Conservation (phyloP, 2,329 filamentous ascomycete genomes). For the Corinectria fuckeliana region DNA sequence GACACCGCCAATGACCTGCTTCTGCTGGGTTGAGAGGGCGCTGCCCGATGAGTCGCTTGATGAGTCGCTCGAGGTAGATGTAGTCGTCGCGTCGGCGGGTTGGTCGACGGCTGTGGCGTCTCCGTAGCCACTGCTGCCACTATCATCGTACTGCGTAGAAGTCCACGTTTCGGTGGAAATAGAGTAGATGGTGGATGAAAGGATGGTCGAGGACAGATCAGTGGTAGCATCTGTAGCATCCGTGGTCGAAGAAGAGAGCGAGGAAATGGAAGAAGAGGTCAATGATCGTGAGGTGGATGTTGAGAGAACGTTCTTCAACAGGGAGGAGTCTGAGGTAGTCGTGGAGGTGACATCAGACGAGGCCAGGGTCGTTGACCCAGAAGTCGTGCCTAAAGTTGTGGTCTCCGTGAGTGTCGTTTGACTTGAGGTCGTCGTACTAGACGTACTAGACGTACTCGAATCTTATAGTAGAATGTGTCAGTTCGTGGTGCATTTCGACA, state of each 20-base stretch:
- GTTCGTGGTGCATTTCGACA: neutral
- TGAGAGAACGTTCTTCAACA: conserved; percentile 18
- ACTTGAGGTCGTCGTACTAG: conserved; percentile 26
- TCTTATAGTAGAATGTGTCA: neutral
- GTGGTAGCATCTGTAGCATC: conserved; percentile 12
- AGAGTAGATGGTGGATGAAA: conserved; percentile 34
- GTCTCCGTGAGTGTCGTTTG: conserved; percentile 25
- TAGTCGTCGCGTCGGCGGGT: conserved; percentile 32
- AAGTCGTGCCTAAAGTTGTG: conserved; percentile 25
- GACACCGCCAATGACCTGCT: conserved; percentile 61
- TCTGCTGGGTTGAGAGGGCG: conserved; percentile 42
- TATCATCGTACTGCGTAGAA: conserved; percentile 27
- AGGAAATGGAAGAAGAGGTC: conserved; percentile 27
- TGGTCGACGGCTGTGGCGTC: conserved; percentile 25
- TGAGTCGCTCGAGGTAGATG: conserved; percentile 26
- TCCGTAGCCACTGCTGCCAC: conserved; percentile 19
- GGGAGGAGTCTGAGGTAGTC: conserved; percentile 6
- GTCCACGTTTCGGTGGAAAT: conserved; percentile 37
- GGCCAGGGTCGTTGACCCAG: conserved; percentile 19
- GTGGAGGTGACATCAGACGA: conserved; percentile 22
- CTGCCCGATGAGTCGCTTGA: conserved; percentile 20
- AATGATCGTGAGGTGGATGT: conserved; percentile 20
- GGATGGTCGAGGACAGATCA: conserved; percentile 19
- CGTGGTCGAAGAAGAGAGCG: conserved; percentile 22
- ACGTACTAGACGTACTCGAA: conserved; percentile 27